Evolutionary conservation across 2,329 filamentous ascomycete species (phyloP).

Genomic region (Claviceps sp.): DNA sequence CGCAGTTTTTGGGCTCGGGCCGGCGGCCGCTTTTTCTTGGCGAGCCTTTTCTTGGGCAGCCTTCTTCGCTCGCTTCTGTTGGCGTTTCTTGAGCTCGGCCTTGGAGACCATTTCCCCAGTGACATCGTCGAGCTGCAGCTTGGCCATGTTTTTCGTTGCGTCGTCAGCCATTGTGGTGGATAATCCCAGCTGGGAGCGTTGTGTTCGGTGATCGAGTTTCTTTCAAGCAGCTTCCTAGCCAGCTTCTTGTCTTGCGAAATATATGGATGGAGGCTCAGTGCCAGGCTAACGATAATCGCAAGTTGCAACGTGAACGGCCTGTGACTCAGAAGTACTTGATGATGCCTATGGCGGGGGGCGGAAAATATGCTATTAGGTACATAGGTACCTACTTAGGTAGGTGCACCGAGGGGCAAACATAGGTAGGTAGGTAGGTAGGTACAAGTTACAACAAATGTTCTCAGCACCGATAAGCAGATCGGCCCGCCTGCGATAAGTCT

Average conservation of each 20-base stretch:
- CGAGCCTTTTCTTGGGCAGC: conserved; percentile 54
- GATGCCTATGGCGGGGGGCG: not conserved
- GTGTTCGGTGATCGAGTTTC: not conserved
- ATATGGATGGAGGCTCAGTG: not conserved
- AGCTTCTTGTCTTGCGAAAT: not conserved
- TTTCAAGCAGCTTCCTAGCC: not conserved
- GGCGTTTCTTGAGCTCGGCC: conserved; percentile 45
- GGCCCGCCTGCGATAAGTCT: not conserved
- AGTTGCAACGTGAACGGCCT: not conserved
- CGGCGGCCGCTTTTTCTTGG: conserved; percentile 66
- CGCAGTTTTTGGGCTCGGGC: conserved; percentile 27
- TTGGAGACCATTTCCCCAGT: conserved; percentile 54
- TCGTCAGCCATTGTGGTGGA: conserved; percentile 30
- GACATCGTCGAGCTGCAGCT: conserved; percentile 47
- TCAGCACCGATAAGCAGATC: not conserved
- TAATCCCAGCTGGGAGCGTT: not conserved
- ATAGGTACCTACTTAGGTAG: too few species aligned
- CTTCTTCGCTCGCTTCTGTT: conserved; percentile 44
- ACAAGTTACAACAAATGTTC: too few species aligned
- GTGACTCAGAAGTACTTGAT: not conserved
- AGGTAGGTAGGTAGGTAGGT: too few species aligned
- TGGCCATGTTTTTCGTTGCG: conserved; percentile 34
- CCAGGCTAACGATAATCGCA: not conserved
- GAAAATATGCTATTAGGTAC: too few species aligned
- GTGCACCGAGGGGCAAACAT: not conserved